Evolutionary conservation across 2,329 filamentous ascomycete species (phyloP).

Genomic region (Calycina marina): DNA sequence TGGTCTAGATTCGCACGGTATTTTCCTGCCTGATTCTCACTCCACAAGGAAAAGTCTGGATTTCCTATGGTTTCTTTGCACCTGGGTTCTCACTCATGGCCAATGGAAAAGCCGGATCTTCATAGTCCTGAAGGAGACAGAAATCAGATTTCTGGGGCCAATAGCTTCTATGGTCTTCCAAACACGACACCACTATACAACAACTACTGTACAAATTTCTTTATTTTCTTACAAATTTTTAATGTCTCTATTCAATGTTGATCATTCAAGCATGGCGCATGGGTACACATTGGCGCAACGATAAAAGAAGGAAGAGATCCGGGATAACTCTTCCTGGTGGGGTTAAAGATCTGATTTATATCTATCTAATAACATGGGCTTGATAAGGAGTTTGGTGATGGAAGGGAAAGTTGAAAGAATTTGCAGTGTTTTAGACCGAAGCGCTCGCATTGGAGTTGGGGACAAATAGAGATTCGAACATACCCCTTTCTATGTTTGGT

Average conservation of each 20-base stretch:
- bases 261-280: not conserved
- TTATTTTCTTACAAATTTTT: constrained; percentile 1
- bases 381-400: not conserved
- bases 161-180: not conserved
- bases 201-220: constrained; percentile 2
- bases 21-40: not conserved
- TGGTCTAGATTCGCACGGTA: not conserved
- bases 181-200: not conserved
- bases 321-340: not conserved
- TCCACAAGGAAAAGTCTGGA: not conserved
- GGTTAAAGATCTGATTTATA: not conserved
- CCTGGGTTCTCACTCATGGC: not conserved
- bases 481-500: too few species aligned
- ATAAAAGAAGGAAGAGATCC: not conserved
- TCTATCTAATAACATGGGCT: not conserved
- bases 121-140: not conserved
- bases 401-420: not conserved
- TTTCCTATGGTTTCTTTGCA: not conserved
- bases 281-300: not conserved
- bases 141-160: constrained; percentile 1
- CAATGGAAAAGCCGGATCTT: not conserved
- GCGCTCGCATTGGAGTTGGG: not conserved
- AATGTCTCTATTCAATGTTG: not conserved
- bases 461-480: not conserved
- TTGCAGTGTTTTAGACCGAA: not conserved